Percentiles rank a stretch among this genome's conserved stretches.
These are phyloP conservation scores for Phytophthora pseudosyringae DNA, from an alignment of 352 stramenopile species.

Conservation along the genomic window DNA sequence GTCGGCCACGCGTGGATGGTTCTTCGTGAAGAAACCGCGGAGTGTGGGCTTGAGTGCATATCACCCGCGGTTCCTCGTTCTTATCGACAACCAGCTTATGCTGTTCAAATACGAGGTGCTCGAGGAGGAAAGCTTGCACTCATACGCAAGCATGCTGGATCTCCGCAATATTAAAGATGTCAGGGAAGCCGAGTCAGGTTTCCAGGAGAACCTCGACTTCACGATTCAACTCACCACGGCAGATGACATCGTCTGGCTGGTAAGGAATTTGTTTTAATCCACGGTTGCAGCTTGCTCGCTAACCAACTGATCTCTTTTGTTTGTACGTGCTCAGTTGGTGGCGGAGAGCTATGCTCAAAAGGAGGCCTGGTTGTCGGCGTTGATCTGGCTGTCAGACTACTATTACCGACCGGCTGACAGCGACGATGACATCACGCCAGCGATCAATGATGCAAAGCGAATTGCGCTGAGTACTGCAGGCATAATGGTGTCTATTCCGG, in stretches of 20 bases:
- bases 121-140: conserved; percentile 70
- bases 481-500: conserved; percentile 55
- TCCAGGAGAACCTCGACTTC: conserved; percentile 85
- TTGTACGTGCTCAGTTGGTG: conserved; percentile 55
- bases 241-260: conserved; percentile 82
- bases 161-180: conserved; percentile 83
- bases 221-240: conserved; percentile 84
- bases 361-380: conserved; percentile 83
- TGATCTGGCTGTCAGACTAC: conserved; percentile 90
- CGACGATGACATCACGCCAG: conserved; percentile 27
- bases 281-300: conserved; percentile 17
- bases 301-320: conserved; percentile 12
- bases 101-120: conserved; percentile 91
- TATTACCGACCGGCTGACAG: conserved; percentile 60
- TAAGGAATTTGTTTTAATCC: conserved; percentile 38
- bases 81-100: conserved; percentile 77
- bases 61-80: conserved; percentile 84
- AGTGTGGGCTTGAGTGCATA: conserved; percentile 77
- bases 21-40: conserved; percentile 82
- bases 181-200: conserved; percentile 79
- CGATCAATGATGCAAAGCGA: conserved; percentile 44
- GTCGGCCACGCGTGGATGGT: conserved; percentile 77
- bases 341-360: conserved; percentile 84
- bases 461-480: conserved; percentile 52
- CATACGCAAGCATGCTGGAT: conserved; percentile 72